Evolutionary conservation across 1,139 yeast species (phyloP).

Genomic region (Kodamaea suecica): DNA sequence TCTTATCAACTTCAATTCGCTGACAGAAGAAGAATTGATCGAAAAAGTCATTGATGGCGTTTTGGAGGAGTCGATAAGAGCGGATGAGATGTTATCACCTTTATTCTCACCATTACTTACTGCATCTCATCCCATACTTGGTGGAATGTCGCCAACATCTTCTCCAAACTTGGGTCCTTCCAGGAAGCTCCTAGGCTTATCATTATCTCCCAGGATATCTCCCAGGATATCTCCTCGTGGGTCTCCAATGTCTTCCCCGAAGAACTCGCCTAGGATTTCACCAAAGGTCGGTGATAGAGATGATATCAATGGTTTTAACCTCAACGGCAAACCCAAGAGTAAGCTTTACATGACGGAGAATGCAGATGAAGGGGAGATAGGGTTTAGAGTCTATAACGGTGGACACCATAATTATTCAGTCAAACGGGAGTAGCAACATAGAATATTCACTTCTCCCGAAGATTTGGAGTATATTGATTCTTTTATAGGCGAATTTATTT

Average conservation of each 20-base stretch:
- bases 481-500: no score
- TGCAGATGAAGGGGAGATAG: conserved; percentile 3
- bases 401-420: conserved; percentile 10
- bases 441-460: no score
- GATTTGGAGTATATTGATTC: no score
- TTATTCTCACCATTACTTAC: conserved; percentile 41
- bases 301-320: conserved; percentile 7
- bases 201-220: conserved; percentile 7
- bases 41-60: conserved; percentile 49
- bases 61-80: conserved; percentile 44
- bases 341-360: conserved; percentile 10
- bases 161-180: conserved; percentile 12
- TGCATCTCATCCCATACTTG: neutral
- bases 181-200: conserved; percentile 3
- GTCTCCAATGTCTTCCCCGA: no score
- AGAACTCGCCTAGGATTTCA: neutral
- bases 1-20: conserved; percentile 43
- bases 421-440: conserved; percentile 4
- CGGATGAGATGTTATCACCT: conserved; percentile 48
- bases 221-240: conserved; percentile 12
- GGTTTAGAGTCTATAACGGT: conserved; percentile 4
- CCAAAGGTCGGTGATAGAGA: neutral
- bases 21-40: conserved; percentile 44
- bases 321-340: conserved; percentile 9
- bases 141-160: conserved; percentile 6